phyloP scores from a whole-genome alignment of 139 green algal genomes.

The Helicosporidium sp. region DNA sequence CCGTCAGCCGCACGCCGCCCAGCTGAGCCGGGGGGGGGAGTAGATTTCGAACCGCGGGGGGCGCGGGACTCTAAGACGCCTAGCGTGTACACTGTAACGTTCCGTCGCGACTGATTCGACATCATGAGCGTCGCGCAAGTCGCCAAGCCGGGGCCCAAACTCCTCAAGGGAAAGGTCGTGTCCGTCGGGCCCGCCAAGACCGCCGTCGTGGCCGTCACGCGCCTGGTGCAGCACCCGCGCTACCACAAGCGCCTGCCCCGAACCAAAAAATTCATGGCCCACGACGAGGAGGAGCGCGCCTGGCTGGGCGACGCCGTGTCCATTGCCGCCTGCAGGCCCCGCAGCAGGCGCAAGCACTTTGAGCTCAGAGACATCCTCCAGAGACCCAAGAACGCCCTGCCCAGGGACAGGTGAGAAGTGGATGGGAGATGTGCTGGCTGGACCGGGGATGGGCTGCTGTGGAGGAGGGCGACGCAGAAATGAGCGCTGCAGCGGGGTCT shows the following conservation, averaged over 20 bases:
- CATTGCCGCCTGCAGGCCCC: constrained; percentile 11
- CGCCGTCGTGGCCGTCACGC: constrained; percentile 19
- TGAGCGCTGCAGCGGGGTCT: background rate
- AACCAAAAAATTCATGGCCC: constrained; percentile 22
- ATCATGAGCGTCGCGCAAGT: no score
- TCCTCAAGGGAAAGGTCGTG: constrained; percentile 9
- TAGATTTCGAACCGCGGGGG: no score
- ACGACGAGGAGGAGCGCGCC: constrained; percentile 18
- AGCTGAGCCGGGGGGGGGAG: no score
- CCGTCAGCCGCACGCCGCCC: no score
- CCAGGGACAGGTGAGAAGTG: background rate
- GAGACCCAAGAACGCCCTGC: background rate
- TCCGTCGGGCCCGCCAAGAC: constrained; percentile 28
- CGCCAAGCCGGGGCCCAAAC: background rate
- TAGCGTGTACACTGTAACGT: no score
- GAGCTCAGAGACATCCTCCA: background rate
- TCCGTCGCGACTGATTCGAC: no score
- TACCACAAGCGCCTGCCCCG: constrained; percentile 22
- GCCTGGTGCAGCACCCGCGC: constrained; percentile 12
- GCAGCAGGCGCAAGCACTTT: constrained; percentile 24
- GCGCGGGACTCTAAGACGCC: no score
- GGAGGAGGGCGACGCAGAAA: constrained; percentile 1
- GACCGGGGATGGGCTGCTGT: background rate
- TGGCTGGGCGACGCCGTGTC: constrained; percentile 20
- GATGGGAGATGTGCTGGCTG: background rate